These are phyloP conservation scores for Candida frijolesensis DNA, from an alignment of 1,139 yeast species.

Conservation along the genomic window DNA sequence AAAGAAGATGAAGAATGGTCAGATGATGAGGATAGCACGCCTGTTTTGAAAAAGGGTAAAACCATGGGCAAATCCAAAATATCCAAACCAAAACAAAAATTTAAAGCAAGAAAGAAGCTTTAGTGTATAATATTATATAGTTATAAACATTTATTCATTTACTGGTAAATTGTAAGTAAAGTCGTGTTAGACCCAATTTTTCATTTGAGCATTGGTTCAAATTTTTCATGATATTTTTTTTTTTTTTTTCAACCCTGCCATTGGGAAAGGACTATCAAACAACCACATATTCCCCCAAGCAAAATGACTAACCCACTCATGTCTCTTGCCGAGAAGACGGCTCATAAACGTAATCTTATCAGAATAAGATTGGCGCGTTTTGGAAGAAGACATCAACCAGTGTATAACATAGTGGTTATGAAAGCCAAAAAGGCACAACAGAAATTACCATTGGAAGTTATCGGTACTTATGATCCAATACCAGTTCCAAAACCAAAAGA, in stretches of 20 bases:
- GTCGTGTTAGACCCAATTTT: background rate
- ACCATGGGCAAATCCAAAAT: slow-evolving; percentile 27
- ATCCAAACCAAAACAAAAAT: slow-evolving; percentile 49
- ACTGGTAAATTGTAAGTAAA: background rate
- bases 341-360: slow-evolving; percentile 17
- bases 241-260: slow-evolving; percentile 3
- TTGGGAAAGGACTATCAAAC: background rate
- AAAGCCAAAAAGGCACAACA: slow-evolving; percentile 74
- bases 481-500: slow-evolving; percentile 65
- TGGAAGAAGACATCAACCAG: slow-evolving; percentile 86
- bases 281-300: background rate
- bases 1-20: slow-evolving; percentile 56
- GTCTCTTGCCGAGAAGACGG: slow-evolving; percentile 11
- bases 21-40: slow-evolving; percentile 43
- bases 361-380: slow-evolving; percentile 84
- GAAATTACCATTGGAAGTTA: slow-evolving; percentile 87
- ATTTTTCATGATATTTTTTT: background rate
- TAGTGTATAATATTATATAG: background rate
- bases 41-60: slow-evolving; percentile 18
- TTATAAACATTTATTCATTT: background rate
- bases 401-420: slow-evolving; percentile 90
- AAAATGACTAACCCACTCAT: slow-evolving; percentile 10
- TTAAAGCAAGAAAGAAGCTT: slow-evolving; percentile 62
- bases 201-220: background rate
- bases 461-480: slow-evolving; percentile 90